phyloP scores from a whole-genome alignment of 192 early-diverging fungal species.

The Linnemannia schmuckeri region DNA sequence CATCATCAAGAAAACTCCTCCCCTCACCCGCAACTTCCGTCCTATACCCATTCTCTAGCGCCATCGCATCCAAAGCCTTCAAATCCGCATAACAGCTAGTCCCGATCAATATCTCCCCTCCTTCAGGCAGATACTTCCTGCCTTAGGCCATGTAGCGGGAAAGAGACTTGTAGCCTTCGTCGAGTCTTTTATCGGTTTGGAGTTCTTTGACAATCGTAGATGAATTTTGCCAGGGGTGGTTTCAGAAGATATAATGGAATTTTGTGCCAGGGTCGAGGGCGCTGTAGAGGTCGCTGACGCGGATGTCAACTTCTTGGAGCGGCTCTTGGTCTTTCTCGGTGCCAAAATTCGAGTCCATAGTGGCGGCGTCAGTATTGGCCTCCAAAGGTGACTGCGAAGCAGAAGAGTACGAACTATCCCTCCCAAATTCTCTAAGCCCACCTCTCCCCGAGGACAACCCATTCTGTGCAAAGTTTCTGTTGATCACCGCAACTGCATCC shows the following conservation, averaged over 20 bases:
- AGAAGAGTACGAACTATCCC: background rate
- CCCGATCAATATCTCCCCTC: conserved; percentile 11
- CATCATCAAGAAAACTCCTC: background rate
- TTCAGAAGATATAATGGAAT: conserved; percentile 25
- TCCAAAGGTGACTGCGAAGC: background rate
- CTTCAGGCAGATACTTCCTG: background rate
- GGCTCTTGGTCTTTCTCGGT: too few relatives aligned
- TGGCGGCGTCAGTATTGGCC: background rate
- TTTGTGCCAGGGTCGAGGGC: background rate
- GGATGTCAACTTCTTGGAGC: conserved; percentile 1
- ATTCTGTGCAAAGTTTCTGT: conserved; percentile 14
- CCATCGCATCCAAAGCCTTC: background rate
- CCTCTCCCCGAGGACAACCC: background rate
- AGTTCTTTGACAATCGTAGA: background rate
- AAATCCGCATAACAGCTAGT: conserved; percentile 24
- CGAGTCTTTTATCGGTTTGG: conserved; percentile 16
- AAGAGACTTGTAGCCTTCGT: conserved; percentile 4
- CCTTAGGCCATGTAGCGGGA: background rate
- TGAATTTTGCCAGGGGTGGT: conserved; percentile 12
- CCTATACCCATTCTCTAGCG: background rate
- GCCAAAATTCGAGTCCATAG: too few relatives aligned
- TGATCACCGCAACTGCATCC: conserved; percentile 4
- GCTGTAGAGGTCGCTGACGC: conserved; percentile 13
- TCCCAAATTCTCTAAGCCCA: background rate
- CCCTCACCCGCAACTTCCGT: background rate